Base-by-base conservation (phyloP, 2,329 filamentous ascomycete species). In the Apiospora marii region DNA sequence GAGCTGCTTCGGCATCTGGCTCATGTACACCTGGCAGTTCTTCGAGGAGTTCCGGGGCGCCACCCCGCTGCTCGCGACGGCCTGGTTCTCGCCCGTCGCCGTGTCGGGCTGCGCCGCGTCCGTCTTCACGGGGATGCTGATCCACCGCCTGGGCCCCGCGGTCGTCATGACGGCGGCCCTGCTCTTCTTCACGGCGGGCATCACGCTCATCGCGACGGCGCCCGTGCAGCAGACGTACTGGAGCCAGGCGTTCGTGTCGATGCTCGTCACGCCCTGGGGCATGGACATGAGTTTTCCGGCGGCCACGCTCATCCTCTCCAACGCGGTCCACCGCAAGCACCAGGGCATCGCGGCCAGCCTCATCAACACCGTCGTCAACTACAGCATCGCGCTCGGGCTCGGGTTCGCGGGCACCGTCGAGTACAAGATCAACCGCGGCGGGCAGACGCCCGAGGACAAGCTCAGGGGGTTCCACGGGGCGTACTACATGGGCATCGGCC, bases 201-300 rank as follows among this genome's bases (percentile, higher is more conserved):
- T 74, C n/a, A 70, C 74, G 27, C 74, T 81, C 12, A 73, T 80
- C 13, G 78, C 77, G 7, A 79, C 77, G 48, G 78, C 82, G 3
- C 86, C 87, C 0, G 80, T 85, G 2, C 74, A 84, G 19, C 85
- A 88, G 75, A 85, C 80, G 10, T 90, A 90, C 76, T 90, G 88
- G 88, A 83, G 79, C n/a, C 84, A 88, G 75, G 68, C 83, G 0
- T 90, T 90, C 75, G 81, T 88, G 12, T 81, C 81, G 10, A 79
- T 84, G 12, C 16, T 89, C 16, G 76, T 89, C 30, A 86, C 83
- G 73, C 84, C 86, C 0, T 85, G 80, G 74, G 86, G 87, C 1
- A 88, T 88, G 86, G 88, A 90, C 74, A 88, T 89, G 85, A 85
- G 81, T 6, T 89, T 89, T 75, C 88, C 88, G 0, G 84, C 87